Evolutionary conservation across 306 rosid genomes (phyloP).

Genomic region (Gastrolobium bilobum): DNA sequence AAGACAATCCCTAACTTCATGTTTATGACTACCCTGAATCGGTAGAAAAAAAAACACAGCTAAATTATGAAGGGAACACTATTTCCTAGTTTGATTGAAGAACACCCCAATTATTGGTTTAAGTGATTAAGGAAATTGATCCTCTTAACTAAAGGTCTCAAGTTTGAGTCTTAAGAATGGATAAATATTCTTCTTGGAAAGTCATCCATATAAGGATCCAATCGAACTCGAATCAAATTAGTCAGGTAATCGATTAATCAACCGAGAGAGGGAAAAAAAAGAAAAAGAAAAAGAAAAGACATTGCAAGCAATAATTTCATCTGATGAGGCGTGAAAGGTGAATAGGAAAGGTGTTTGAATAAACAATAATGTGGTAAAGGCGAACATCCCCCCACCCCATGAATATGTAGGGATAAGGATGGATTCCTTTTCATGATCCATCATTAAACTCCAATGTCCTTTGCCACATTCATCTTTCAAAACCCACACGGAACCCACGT

Average conservation of each 20-base stretch:
- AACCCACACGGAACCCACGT: background rate
- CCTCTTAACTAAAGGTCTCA: too few relatives aligned
- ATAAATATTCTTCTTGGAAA: too few relatives aligned
- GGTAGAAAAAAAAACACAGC: constrained; percentile 31
- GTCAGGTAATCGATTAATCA: too few relatives aligned
- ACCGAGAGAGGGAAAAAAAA: too few relatives aligned
- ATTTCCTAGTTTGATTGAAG: constrained; percentile 42
- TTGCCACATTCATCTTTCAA: background rate
- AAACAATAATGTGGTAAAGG: constrained; percentile 33
- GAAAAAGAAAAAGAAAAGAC: background rate
- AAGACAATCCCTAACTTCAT: background rate
- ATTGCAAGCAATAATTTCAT: constrained; percentile 35
- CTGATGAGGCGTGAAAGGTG: constrained; percentile 41
- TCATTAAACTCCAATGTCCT: background rate
- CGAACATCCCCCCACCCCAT: constrained; percentile 20
- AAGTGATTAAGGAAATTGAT: too few relatives aligned
- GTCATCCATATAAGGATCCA: too few relatives aligned
- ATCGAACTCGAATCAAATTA: too few relatives aligned
- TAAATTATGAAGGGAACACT: constrained; percentile 35
- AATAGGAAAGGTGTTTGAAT: constrained; percentile 11
- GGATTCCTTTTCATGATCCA: constrained; percentile 3
- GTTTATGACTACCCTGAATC: background rate
- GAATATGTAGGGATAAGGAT: background rate
- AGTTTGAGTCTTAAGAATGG: too few relatives aligned
- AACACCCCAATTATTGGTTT: constrained; percentile 49